Base-by-base conservation (phyloP, 371 early-diverging fungal species). In the Lichtheimia hyalospora region DNA sequence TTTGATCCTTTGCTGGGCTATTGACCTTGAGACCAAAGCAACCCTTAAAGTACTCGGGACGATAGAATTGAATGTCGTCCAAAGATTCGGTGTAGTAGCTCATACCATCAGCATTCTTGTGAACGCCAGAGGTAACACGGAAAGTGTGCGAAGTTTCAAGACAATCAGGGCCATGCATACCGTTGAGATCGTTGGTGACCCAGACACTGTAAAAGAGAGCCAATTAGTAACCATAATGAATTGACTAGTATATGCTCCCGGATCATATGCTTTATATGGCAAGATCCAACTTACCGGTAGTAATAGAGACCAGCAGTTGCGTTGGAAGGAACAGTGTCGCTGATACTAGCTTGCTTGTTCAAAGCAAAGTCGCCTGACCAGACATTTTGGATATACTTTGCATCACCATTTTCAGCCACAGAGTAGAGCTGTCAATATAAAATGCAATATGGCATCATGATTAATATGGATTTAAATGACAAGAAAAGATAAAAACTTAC, bases 41-140 rank as follows among this genome's bases (percentile, higher is more conserved):
- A 48, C 80, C 80, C 49, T 61, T 63, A 53, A 62, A 58, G 39
- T 72, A 60, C 8, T 76, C 68, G 34, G 58, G 57, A 46, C 63
- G 44, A 55, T 72, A 79, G 49, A 72, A 49, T 10, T 53, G 58
- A 16, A 57, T 44, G 54, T 79, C 80, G 54, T 70, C 64, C 20
- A 72, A 61, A 13, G 60, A 60, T 57, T 79, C 76, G 41, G 69
- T 58, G 44, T 72, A 82, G 49, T 79, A 79, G 64, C 71, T 72
- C 27, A 75, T 62, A 52, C 85, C 82, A 56, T 73, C 74, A 40
- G 81, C 76, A 65, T 86, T 82, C 48, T 66, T 61, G 64, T 85
- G 84, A 41, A 79, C 77, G 46, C 81, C 83, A 15, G 75, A 59
- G 28, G 82, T 75, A 5, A 84, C 85, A 75, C 84, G 84, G 74